Percentiles rank a stretch among this genome's conserved stretches.
These are phyloP conservation scores for Gracilariopsis chorda DNA, from an alignment of 23 red algal genomes.

Conservation along the genomic window DNA sequence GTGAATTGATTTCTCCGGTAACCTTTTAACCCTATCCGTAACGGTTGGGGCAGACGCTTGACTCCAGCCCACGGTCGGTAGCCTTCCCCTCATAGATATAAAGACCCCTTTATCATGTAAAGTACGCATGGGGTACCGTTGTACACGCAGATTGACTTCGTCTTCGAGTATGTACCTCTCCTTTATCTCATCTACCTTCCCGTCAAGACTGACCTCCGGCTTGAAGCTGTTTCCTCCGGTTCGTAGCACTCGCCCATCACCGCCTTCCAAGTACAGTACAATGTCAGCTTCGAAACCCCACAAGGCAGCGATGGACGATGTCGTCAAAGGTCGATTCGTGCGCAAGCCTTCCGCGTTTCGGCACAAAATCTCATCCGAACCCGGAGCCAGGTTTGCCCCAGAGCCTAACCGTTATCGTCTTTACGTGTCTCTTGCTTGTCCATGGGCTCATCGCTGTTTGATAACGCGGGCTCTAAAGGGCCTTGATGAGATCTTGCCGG, in stretches of 20 bases:
- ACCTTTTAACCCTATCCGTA: no score
- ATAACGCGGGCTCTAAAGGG: conserved; percentile 78
- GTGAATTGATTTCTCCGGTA: no score
- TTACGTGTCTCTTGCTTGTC: conserved; percentile 87
- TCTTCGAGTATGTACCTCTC: neutral
- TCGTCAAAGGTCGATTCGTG: conserved; percentile 36
- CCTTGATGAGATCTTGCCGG: conserved; percentile 56
- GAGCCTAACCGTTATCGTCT: conserved; percentile 57
- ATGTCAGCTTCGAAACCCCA: conserved; percentile 21
- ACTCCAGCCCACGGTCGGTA: no score
- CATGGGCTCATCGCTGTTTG: conserved; percentile 81
- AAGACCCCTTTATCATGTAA: no score
- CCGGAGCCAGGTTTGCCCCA: conserved; percentile 41
- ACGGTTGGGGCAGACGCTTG: no score
- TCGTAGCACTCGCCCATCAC: neutral
- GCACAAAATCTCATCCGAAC: conserved; percentile 22
- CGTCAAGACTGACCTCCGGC: neutral
- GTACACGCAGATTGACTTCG: neutral
- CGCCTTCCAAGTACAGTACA: neutral
- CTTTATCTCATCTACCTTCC: neutral
- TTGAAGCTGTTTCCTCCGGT: neutral
- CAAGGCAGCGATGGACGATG: conserved; percentile 55
- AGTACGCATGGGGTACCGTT: no score
- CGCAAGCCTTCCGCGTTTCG: conserved; percentile 53
- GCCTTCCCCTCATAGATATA: no score